Evolutionary conservation across 1,284 basidiomycete species (phyloP).

Genomic region (Ceratobasidium sp.): DNA sequence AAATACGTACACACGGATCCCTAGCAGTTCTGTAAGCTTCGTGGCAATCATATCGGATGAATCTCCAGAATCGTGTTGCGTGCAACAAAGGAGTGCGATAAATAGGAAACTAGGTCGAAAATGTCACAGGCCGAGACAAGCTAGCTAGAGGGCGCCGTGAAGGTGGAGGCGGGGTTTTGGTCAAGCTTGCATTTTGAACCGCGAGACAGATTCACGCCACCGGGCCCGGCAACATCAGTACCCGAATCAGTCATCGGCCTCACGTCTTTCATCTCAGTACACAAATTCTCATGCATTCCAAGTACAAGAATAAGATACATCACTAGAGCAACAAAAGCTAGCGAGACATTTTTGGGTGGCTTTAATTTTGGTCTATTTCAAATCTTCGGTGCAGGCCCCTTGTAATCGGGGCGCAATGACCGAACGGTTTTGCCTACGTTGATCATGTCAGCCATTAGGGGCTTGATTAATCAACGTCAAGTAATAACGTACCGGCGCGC

Average conservation of each 20-base stretch:
- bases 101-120: not conserved
- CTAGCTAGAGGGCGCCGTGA: not conserved
- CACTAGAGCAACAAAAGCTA: not conserved
- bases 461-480: slow-evolving; percentile 25
- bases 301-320: slow-evolving; percentile 36
- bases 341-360: slow-evolving; percentile 1
- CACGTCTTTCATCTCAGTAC: not conserved
- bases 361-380: slow-evolving; percentile 2
- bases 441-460: slow-evolving; percentile 44
- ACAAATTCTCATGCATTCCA: slow-evolving; percentile 5
- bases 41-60: slow-evolving; percentile 55
- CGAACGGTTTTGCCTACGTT: slow-evolving; percentile 75
- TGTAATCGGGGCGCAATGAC: slow-evolving; percentile 80
- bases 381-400: slow-evolving; percentile 52
- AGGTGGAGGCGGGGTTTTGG: not conserved
- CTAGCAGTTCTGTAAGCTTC: slow-evolving; percentile 58
- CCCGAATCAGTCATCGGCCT: not conserved
- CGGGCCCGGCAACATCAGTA: slow-evolving; percentile 1
- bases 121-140: not conserved
- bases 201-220: not conserved
- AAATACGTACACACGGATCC: slow-evolving; percentile 56
- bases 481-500: slow-evolving; percentile 78
- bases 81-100: not conserved
- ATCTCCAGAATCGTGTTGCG: not conserved
- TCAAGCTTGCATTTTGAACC: not conserved